Conservation (phyloP, 129 eudicot genomes). For the Pseudognaphalium luteoalbum region DNA sequence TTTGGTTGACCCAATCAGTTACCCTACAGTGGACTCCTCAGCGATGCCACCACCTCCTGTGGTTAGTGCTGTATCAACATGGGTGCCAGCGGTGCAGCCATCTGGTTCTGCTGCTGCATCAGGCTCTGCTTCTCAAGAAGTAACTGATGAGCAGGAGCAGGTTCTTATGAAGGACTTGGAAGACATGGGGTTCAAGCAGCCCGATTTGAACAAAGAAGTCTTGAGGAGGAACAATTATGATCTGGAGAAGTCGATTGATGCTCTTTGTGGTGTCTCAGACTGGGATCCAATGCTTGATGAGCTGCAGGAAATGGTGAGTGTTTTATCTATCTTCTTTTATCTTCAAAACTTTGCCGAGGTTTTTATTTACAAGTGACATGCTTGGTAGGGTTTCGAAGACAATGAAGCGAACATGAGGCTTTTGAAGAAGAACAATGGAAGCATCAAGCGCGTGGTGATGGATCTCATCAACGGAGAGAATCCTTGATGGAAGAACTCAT, state of each 20-base stretch:
- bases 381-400: constrained; percentile 66
- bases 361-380: background rate
- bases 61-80: background rate
- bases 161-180: constrained; percentile 57
- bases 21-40: constrained; percentile 47
- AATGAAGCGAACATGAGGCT: constrained; percentile 67
- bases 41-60: constrained; percentile 15
- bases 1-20: constrained; percentile 26
- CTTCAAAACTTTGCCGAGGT: background rate
- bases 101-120: constrained; percentile 12
- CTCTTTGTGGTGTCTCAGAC: constrained; percentile 70
- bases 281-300: constrained; percentile 93
- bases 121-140: background rate
- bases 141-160: constrained; percentile 44
- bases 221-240: constrained; percentile 63
- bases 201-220: constrained; percentile 57
- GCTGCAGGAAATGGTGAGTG: constrained; percentile 80
- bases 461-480: constrained; percentile 62
- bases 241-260: constrained; percentile 69
- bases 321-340: background rate
- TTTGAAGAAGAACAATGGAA: constrained; percentile 84
- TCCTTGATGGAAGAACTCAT: constrained; percentile 19
- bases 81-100: constrained; percentile 21
- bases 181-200: constrained; percentile 74
- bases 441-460: constrained; percentile 86